These are phyloP conservation scores for Penicillium ucsense DNA, from an alignment of 495 filamentous ascomycete species.

Conservation along the genomic window DNA sequence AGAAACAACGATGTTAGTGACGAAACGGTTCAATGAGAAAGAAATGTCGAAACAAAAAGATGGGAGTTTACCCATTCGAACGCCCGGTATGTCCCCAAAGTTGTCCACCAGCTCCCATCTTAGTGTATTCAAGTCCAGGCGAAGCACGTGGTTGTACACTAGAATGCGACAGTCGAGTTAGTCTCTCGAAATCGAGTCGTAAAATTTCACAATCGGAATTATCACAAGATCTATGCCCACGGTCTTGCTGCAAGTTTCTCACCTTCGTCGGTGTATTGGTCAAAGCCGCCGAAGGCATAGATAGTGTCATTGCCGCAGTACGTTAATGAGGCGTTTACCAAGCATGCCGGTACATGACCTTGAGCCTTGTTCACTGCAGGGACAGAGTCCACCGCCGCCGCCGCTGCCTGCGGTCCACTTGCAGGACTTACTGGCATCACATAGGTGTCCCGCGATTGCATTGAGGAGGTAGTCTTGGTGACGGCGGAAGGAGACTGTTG, in stretches of 20 bases:
- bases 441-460: conserved; percentile 57
- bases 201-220: too few species aligned
- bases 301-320: conserved; percentile 94
- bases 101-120: conserved; percentile 97
- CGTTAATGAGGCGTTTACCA: conserved; percentile 96
- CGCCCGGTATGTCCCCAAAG: conserved; percentile 95
- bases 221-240: background rate
- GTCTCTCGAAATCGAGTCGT: background rate
- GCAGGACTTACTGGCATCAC: conserved; percentile 73
- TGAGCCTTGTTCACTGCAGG: conserved; percentile 72
- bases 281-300: conserved; percentile 98
- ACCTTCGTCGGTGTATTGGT: conserved; percentile 96
- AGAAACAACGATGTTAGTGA: background rate
- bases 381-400: conserved; percentile 55
- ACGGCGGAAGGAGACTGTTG: conserved; percentile 7
- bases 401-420: conserved; percentile 47
- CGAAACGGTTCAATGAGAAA: too few species aligned
- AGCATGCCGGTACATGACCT: conserved; percentile 83
- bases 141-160: conserved; percentile 97
- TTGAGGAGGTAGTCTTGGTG: conserved; percentile 6
- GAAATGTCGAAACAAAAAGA: conserved; percentile 15
- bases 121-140: conserved; percentile 70
- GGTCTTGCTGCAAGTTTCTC: background rate
- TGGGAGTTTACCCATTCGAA: conserved; percentile 73
- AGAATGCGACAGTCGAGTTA: conserved; percentile 5